A percentile compares a stretch with the other conserved stretches of the same genome.
Conservation (phyloP, 306 rosid genomes). For the Trifolium subterraneum region DNA sequence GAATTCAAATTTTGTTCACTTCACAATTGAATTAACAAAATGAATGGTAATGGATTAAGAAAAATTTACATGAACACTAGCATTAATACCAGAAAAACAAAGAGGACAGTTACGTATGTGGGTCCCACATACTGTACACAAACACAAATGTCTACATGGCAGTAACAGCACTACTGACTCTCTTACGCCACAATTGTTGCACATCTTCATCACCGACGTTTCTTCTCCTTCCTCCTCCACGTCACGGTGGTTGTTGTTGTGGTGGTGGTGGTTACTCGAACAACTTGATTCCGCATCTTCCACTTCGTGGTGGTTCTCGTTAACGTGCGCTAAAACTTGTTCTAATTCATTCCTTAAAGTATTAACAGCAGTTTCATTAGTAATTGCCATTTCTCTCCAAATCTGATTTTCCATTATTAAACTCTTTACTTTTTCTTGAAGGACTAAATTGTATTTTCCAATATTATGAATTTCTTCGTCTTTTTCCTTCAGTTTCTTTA, state of each 20-base stretch:
- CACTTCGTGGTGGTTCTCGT: slow-evolving; percentile 30
- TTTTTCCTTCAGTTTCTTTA: slow-evolving; percentile 64
- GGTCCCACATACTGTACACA: slow-evolving; percentile 82
- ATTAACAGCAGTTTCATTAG: slow-evolving; percentile 73
- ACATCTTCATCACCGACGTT: slow-evolving; percentile 39
- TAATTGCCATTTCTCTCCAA: slow-evolving; percentile 74
- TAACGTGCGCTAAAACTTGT: slow-evolving; percentile 60
- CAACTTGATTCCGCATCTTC: slow-evolving; percentile 64
- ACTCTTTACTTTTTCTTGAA: slow-evolving; percentile 62
- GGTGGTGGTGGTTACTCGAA: slow-evolving; percentile 50
- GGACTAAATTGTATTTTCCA: slow-evolving; percentile 65
- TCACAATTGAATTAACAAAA: neutral
- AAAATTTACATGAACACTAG: slow-evolving; percentile 83
- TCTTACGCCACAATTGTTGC: slow-evolving; percentile 60
- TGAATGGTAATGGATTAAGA: slow-evolving; percentile 38
- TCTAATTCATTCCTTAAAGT: slow-evolving; percentile 61
- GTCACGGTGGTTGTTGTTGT: neutral
- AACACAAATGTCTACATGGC: slow-evolving; percentile 89
- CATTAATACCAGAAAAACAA: slow-evolving; percentile 61
- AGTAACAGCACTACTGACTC: slow-evolving; percentile 75
- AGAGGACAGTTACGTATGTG: slow-evolving; percentile 59
- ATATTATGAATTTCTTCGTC: slow-evolving; percentile 73
- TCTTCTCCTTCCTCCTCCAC: neutral
- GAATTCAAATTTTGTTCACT: neutral
- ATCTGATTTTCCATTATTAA: slow-evolving; percentile 68